A percentile compares a stretch with the other conserved stretches of the same genome.
phyloP scores from a whole-genome alignment of 306 rosid genomes.

The Lathyrus tuberosus region DNA sequence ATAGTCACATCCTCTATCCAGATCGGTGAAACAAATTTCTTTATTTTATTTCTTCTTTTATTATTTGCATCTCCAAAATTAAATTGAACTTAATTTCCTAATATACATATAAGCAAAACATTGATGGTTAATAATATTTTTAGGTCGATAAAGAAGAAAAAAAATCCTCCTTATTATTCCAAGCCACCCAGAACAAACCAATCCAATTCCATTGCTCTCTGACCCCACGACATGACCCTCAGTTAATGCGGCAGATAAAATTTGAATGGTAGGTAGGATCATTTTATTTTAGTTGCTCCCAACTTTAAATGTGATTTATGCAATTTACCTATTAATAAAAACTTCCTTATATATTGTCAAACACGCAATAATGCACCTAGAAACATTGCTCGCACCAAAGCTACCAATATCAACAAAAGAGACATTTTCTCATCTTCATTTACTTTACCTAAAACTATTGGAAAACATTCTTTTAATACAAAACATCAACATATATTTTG shows the following conservation, averaged over 20 bases:
- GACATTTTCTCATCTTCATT: constrained; percentile 17
- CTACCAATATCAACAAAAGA: background rate
- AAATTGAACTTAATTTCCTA: background rate
- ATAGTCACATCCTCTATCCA: no score
- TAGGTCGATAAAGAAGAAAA: constrained; percentile 37
- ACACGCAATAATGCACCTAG: constrained; percentile 39
- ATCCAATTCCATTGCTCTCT: constrained; percentile 27
- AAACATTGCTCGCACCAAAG: constrained; percentile 31
- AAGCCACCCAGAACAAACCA: constrained; percentile 29
- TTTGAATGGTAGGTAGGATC: constrained; percentile 60
- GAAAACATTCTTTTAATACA: constrained; percentile 39
- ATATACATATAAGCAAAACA: no score
- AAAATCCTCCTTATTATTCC: constrained; percentile 34
- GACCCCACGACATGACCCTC: constrained; percentile 52
- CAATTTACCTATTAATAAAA: constrained; percentile 36
- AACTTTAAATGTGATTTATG: constrained; percentile 46
- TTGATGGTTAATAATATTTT: background rate
- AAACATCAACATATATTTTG: constrained; percentile 3
- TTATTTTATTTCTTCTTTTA: no score
- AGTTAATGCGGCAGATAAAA: constrained; percentile 58
- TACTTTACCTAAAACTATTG: constrained; percentile 1
- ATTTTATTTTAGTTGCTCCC: constrained; percentile 43
- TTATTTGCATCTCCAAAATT: no score
- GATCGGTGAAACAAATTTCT: no score
- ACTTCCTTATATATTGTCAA: constrained; percentile 31